Evolutionary conservation across 2,329 filamentous ascomycete genomes (phyloP).

Genomic region (Coniochaeta sp.): DNA sequence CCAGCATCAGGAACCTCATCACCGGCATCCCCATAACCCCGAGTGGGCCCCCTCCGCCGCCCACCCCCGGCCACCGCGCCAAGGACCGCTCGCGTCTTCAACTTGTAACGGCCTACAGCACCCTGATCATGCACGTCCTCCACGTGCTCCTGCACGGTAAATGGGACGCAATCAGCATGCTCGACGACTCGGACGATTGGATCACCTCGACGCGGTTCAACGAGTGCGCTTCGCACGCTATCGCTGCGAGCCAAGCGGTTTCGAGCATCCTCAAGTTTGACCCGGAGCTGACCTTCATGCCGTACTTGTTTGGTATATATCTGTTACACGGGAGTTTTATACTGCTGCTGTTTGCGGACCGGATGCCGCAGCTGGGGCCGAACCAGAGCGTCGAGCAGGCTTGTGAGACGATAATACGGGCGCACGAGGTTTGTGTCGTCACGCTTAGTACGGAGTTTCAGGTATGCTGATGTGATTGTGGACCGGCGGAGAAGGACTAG

Average conservation of each 20-base stretch:
- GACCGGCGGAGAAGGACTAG: too few relatives aligned
- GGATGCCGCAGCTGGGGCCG: slow-evolving; percentile 36
- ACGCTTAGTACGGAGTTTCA: slow-evolving; percentile 43
- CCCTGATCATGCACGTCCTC: slow-evolving; percentile 38
- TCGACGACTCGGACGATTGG: slow-evolving; percentile 41
- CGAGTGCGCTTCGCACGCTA: slow-evolving; percentile 36
- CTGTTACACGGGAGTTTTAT: slow-evolving; percentile 43
- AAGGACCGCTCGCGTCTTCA: slow-evolving; percentile 23
- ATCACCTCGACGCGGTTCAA: slow-evolving; percentile 36
- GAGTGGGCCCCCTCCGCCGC: background rate
- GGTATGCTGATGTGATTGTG: too few relatives aligned
- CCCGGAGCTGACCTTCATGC: slow-evolving; percentile 42
- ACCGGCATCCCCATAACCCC: slow-evolving; percentile 5
- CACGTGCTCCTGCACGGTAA: slow-evolving; percentile 39
- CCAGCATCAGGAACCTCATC: slow-evolving; percentile 15
- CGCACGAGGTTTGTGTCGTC: slow-evolving; percentile 42
- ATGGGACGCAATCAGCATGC: slow-evolving; percentile 40
- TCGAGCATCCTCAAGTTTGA: slow-evolving; percentile 37
- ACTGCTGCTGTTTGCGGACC: slow-evolving; percentile 38
- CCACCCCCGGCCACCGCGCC: background rate
- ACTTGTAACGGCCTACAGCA: slow-evolving; percentile 38
- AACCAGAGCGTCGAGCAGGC: slow-evolving; percentile 37
- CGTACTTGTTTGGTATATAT: slow-evolving; percentile 45
- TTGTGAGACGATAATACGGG: slow-evolving; percentile 41
- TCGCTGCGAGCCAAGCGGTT: slow-evolving; percentile 36